phyloP scores from a whole-genome alignment of 495 filamentous ascomycete genomes.

The Saxophila tyrrhenica region DNA sequence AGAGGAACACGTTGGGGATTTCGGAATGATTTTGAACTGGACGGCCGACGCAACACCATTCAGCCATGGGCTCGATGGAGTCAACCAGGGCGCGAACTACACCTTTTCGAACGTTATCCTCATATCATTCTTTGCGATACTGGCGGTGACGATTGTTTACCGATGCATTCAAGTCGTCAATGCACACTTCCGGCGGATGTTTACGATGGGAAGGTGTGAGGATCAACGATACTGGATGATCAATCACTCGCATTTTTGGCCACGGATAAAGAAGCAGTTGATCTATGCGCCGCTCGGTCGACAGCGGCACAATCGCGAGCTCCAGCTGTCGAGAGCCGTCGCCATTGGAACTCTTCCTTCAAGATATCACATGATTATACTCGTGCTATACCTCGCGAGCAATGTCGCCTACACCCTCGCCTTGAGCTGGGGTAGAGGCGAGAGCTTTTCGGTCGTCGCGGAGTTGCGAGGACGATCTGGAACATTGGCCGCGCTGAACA shows the following conservation, averaged over 20 bases:
- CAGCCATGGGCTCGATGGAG: constrained; percentile 28
- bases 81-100: constrained; percentile 30
- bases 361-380: constrained; percentile 66
- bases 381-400: constrained; percentile 57
- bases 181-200: constrained; percentile 58
- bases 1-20: background rate
- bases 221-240: constrained; percentile 51
- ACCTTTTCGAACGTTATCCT: constrained; percentile 26
- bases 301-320: constrained; percentile 78
- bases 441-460: constrained; percentile 39
- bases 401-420: constrained; percentile 72
- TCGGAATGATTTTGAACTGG: background rate
- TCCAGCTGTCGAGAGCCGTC: constrained; percentile 75
- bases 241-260: constrained; percentile 54
- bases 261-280: constrained; percentile 65
- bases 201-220: constrained; percentile 41
- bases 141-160: constrained; percentile 42
- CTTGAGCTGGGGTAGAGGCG: constrained; percentile 47
- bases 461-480: constrained; percentile 77
- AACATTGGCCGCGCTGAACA: constrained; percentile 70
- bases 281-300: constrained; percentile 70
- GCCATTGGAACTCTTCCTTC: constrained; percentile 84
- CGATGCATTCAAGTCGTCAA: constrained; percentile 53
- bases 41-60: constrained; percentile 3
- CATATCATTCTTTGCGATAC: constrained; percentile 37